phyloP scores from a whole-genome alignment of 495 filamentous ascomycete species.

The Aspergillus conjunctus region DNA sequence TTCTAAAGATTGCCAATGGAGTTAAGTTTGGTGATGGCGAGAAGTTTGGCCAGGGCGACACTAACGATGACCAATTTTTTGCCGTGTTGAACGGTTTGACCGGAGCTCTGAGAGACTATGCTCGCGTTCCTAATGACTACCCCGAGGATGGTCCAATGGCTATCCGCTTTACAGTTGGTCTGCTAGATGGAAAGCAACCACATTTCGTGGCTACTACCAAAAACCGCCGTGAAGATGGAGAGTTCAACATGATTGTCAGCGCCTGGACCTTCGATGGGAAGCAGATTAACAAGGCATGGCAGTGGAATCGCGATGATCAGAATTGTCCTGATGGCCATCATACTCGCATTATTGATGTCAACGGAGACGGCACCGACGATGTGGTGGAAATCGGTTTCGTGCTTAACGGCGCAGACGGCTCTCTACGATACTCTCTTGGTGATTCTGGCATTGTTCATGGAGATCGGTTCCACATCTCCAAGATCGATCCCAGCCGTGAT shows the following conservation, averaged over 20 bases:
- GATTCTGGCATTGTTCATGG: slow-evolving; percentile 4
- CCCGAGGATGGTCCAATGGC: slow-evolving; percentile 13
- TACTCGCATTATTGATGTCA: slow-evolving; percentile 14
- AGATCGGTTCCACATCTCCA: slow-evolving; percentile 10
- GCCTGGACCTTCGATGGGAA: background rate
- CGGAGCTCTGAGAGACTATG: background rate
- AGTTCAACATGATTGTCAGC: background rate
- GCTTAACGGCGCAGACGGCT: slow-evolving; percentile 13
- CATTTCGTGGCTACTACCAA: slow-evolving; percentile 12
- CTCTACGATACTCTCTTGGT: background rate
- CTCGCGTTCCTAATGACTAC: slow-evolving; percentile 7
- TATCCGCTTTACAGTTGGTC: slow-evolving; percentile 9
- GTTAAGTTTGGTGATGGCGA: slow-evolving; percentile 15
- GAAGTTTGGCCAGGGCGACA: slow-evolving; percentile 1
- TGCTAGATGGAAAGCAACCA: slow-evolving; percentile 10
- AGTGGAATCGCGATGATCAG: background rate
- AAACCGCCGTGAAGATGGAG: background rate
- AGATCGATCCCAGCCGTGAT: slow-evolving; percentile 11
- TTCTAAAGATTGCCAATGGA: slow-evolving; percentile 12
- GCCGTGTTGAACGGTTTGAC: slow-evolving; percentile 6
- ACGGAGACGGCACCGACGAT: slow-evolving; percentile 16
- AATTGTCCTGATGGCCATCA: slow-evolving; percentile 13
- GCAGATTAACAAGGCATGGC: background rate
- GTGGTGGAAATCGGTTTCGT: slow-evolving; percentile 16
- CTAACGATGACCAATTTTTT: slow-evolving; percentile 12